Conservation (phyloP, 1,284 basidiomycete species). For the Trichosporon inkin region DNA sequence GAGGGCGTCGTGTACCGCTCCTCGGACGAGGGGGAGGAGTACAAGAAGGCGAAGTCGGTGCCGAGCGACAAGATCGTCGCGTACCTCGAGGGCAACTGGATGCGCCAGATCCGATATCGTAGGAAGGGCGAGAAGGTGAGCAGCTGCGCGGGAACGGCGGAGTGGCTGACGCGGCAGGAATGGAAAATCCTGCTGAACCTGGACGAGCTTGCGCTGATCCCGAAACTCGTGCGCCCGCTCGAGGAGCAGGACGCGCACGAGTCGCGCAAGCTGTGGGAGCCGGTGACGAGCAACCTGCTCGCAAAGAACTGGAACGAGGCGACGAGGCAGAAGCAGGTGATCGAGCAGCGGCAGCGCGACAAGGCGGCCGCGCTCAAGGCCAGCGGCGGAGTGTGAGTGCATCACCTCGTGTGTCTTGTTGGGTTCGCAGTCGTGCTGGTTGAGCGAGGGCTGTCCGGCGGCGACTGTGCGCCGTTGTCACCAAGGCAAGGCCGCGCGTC, state of each 20-base stretch:
- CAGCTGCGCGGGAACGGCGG: conserved; percentile 10
- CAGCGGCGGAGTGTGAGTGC: conserved; percentile 67
- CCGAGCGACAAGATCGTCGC: conserved; percentile 73
- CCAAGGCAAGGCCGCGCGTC: too few relatives aligned
- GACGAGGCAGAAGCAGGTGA: conserved; percentile 76
- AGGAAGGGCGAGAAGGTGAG: conserved; percentile 59
- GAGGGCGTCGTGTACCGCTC: conserved; percentile 89
- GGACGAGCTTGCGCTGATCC: conserved; percentile 66
- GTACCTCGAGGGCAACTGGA: conserved; percentile 84
- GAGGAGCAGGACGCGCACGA: conserved; percentile 74
- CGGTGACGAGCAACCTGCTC: conserved; percentile 70
- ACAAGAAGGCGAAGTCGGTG: conserved; percentile 75
- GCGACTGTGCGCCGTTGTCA: too few relatives aligned
- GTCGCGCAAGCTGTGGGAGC: conserved; percentile 83
- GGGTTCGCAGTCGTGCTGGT: background rate
- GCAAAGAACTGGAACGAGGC: conserved; percentile 85
- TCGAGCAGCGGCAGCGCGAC: conserved; percentile 86
- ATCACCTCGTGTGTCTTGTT: background rate
- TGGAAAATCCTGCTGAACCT: conserved; percentile 73
- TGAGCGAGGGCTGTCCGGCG: too few relatives aligned
- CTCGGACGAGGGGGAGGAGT: conserved; percentile 54
- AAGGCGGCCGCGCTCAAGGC: conserved; percentile 75
- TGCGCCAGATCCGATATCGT: conserved; percentile 74
- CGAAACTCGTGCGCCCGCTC: conserved; percentile 78
- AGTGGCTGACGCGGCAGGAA: conserved; percentile 51